phyloP scores from a whole-genome alignment of 495 filamentous ascomycete species.

The Penicillium nucicola region DNA sequence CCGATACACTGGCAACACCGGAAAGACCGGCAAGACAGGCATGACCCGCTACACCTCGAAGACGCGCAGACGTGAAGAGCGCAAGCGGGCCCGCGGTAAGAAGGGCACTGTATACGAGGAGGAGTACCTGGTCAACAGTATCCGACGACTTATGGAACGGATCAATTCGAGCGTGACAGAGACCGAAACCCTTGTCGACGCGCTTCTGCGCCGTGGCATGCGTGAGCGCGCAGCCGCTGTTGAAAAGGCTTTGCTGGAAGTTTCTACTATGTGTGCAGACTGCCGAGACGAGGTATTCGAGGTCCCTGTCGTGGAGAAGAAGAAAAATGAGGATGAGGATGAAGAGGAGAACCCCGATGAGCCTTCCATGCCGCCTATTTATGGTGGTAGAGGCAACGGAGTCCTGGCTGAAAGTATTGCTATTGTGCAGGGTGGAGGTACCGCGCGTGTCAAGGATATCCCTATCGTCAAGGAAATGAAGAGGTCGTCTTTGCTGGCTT shows the following conservation, averaged over 20 bases:
- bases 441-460: conserved; percentile 24
- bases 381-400: conserved; percentile 27
- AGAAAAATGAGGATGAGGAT: conserved; percentile 14
- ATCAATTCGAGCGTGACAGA: conserved; percentile 70
- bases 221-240: conserved; percentile 77
- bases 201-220: conserved; percentile 76
- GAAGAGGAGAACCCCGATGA: conserved; percentile 17
- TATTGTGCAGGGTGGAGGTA: conserved; percentile 17
- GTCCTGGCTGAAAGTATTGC: conserved; percentile 42
- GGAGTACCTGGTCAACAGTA: conserved; percentile 87
- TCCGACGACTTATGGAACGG: conserved; percentile 78
- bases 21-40: conserved; percentile 61
- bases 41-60: conserved; percentile 74
- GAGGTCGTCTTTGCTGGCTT: conserved; percentile 56
- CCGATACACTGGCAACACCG: conserved; percentile 81
- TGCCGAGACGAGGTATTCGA: conserved; percentile 69
- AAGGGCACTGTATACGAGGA: conserved; percentile 98
- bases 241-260: conserved; percentile 66
- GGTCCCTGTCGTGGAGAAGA: conserved; percentile 5
- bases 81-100: conserved; percentile 89
- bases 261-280: conserved; percentile 62
- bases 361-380: conserved; percentile 21
- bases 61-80: conserved; percentile 82
- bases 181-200: conserved; percentile 66
- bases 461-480: conserved; percentile 46